These are phyloP conservation scores for Ceriops decandra DNA, from an alignment of 345 rosid species.

Conservation along the genomic window DNA sequence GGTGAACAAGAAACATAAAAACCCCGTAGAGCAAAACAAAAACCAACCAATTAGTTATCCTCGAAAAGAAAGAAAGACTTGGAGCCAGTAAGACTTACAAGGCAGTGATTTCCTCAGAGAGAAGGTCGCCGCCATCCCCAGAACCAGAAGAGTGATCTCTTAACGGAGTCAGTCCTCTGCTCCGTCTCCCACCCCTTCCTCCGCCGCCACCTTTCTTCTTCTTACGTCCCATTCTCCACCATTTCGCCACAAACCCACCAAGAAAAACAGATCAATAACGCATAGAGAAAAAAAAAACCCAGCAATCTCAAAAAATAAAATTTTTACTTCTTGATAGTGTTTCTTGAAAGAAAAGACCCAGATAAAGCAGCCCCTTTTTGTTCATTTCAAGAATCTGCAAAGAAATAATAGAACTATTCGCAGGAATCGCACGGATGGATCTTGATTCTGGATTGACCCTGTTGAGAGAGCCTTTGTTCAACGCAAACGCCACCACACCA, in stretches of 20 bases:
- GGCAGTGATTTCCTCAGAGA: conserved; percentile 90
- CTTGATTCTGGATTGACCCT: too few species aligned
- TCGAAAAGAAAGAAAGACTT: background rate
- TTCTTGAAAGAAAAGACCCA: too few species aligned
- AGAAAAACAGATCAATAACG: background rate
- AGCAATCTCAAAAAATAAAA: background rate
- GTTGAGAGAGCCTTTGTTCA: too few species aligned
- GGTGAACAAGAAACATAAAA: background rate
- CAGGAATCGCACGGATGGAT: too few species aligned
- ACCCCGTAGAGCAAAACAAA: background rate
- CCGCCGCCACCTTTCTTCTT: conserved; percentile 61
- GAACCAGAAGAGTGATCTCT: conserved; percentile 55
- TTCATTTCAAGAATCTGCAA: too few species aligned
- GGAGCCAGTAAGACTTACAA: conserved; percentile 45
- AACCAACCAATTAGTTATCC: background rate
- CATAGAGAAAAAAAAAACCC: background rate
- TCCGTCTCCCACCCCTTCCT: conserved; percentile 43
- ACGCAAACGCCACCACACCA: too few species aligned
- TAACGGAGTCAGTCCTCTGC: conserved; percentile 57
- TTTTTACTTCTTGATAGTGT: too few species aligned
- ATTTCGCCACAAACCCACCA: background rate
- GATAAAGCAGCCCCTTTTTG: too few species aligned
- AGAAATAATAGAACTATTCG: too few species aligned
- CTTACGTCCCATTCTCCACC: conserved; percentile 56
- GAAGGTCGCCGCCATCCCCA: conserved; percentile 69